Percentiles rank a stretch among this genome's conserved stretches.
Conservation (phyloP, 75 land plant species). For the Pinus taeda region DNA sequence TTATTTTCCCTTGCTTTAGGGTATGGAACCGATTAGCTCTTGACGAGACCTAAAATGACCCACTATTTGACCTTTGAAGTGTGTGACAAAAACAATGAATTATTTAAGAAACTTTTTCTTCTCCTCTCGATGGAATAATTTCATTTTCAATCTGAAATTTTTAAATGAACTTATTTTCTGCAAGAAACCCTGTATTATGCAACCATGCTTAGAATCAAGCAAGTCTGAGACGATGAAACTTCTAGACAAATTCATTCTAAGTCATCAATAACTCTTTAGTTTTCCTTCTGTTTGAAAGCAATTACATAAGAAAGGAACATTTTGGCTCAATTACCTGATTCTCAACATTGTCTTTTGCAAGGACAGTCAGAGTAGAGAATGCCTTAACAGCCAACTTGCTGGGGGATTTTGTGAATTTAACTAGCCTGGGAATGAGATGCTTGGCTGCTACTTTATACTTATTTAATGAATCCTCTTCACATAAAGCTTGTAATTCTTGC, state of each 20-base stretch:
- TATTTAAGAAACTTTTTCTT: no score
- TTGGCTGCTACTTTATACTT: conserved; percentile 32
- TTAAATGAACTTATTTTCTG: no score
- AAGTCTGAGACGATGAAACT: neutral
- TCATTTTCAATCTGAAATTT: no score
- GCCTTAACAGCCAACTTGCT: conserved; percentile 14
- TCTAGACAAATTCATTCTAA: neutral
- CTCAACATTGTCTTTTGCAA: conserved; percentile 32
- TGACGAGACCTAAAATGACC: no score
- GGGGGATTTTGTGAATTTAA: conserved; percentile 21
- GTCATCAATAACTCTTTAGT: neutral
- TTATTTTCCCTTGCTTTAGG: no score
- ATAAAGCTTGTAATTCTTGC: conserved; percentile 29
- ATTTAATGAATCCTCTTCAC: conserved; percentile 37
- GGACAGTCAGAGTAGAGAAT: conserved; percentile 13
- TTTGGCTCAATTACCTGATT: conserved; percentile 24
- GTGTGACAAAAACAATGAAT: no score
- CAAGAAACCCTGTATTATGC: no score
- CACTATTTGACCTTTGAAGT: no score
- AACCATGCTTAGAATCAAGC: no score
- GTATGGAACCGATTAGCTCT: no score
- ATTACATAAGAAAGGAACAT: conserved; percentile 2
- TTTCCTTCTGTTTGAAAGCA: neutral
- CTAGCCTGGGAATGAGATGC: conserved; percentile 21
- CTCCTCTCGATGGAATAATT: no score